Base-by-base conservation (phyloP, 768 basidiomycete species). In the Psilocybe azurescens region DNA sequence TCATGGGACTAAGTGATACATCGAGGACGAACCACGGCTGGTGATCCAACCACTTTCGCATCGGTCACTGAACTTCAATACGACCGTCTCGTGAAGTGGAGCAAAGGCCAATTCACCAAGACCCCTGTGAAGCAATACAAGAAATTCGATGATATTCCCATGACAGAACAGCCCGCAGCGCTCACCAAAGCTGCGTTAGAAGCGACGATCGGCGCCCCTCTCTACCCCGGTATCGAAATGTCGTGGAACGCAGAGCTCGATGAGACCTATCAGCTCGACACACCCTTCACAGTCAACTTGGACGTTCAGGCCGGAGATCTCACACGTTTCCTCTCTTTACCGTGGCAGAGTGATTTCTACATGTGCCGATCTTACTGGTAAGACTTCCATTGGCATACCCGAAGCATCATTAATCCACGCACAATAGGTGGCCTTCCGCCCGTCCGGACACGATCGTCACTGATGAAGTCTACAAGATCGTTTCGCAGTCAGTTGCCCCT, bases 341-440 rank as follows among this genome's bases (percentile, higher is more conserved):
- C 76, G 10, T 78, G 76, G 76, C 76, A 78, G 62, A 68, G 65
- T 32, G 76, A 78, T 57, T 77, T 75, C 55, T 63, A 67, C 36
- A 62, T 68, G 60, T 76, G 74, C 55, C 66, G 70, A 36, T 73
- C 72, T 16, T 69, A 74, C 60, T 75, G 74, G 74, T 76, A 55
- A 28, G 70, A 20, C 1, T 20, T 30, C 24, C 20, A 20, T 5
- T 16, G 11, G 55, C 18, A 20, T 20, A 18, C 20, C 1, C 20
- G 20, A 20, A 20, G 20, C 20, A 20, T 20, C 20, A 20, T 20
- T 20, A 20, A 20, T 20, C 20, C 20, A 1, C 20, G 20, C 20
- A 53, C 13, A 10, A 36, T 52, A 73, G 73, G 73, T 74, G 73
- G 73, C 73, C 73, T 8, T 67, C 72, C 11, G 60, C 66, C 7